Conservation (phyloP, 2,329 filamentous ascomycete species). For the Paraphaeosphaeria sporulosa region DNA sequence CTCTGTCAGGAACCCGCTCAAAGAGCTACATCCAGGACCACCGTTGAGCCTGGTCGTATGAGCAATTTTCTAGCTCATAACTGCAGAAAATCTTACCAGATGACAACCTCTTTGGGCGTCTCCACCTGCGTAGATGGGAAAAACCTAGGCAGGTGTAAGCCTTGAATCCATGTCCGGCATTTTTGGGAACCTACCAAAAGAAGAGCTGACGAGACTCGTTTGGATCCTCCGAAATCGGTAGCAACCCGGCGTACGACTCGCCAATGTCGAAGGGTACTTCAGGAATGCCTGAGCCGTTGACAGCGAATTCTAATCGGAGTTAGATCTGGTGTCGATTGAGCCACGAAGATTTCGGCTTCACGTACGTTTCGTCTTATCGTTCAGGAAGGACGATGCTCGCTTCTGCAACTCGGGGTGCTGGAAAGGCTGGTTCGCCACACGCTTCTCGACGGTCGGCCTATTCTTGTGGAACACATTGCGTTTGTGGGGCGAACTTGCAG, state of each 20-base stretch:
- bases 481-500: slow-evolving; percentile 36
- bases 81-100: slow-evolving; percentile 52
- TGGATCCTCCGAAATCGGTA: slow-evolving; percentile 63
- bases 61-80: slow-evolving; percentile 4
- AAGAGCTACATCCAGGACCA: slow-evolving; percentile 57
- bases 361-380: slow-evolving; percentile 44
- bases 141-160: slow-evolving; percentile 56
- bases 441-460: slow-evolving; percentile 38
- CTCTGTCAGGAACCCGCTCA: slow-evolving; percentile 76
- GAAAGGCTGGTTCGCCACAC: slow-evolving; percentile 36
- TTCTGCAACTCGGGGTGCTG: slow-evolving; percentile 43
- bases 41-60: slow-evolving; percentile 42
- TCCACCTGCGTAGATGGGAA: slow-evolving; percentile 64
- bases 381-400: slow-evolving; percentile 42
- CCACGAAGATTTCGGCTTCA: not conserved
- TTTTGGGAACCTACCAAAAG: slow-evolving; percentile 56
- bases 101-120: slow-evolving; percentile 65
- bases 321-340: slow-evolving; percentile 11
- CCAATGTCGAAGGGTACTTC: slow-evolving; percentile 74
- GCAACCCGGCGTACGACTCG: slow-evolving; percentile 69
- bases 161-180: not conserved
- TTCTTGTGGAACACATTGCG: slow-evolving; percentile 37
- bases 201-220: slow-evolving; percentile 64
- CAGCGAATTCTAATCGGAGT: slow-evolving; percentile 62
- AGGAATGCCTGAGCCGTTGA: slow-evolving; percentile 70